Evolutionary conservation across 805 yeast genomes (phyloP), one percentile per base, ranked within the genome.

Genomic region (Monosporozyma servazzii): DNA sequence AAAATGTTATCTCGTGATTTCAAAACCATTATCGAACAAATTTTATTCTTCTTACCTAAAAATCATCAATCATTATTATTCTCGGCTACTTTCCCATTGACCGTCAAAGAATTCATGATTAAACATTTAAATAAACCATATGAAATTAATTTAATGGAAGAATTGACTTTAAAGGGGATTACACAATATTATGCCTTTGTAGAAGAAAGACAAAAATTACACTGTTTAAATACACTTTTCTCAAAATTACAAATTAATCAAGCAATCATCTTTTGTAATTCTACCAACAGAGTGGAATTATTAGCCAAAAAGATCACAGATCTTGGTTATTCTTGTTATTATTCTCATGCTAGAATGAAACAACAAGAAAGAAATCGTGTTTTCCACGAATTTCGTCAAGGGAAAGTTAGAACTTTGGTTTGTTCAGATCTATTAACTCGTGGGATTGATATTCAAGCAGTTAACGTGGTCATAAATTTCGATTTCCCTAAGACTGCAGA

Each of bases 371-470:
- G 99, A 78, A 93, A 93, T 74, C 88, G 89, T 67, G 99, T 93
- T 6, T 93, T 93, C 81, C 99, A 93, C 68, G 98, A 93, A 71
- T 93, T 93, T 71, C 86, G 99, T 77, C 96, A 88, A 68, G 99
- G 99, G 48, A 89, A 88, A 69, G 96, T 93, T 65, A 85, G 99
- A 74, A 93, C 93, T 66, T 77, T 93, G 64, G 99, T 93, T 41
- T 93, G 99, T 73, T 87, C 98, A 0, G 99, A 93, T 73, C 76
- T 93, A 56, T 79, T 93, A 57, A 91, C 98, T 30, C 86, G 98
- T 77, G 98, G 99, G 79, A 93, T 93, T 63, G 99, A 93, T 77
- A 91, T 93, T 62, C 98, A 93, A 72, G 98, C 98, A 6, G 99
- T 93, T 57, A 93, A 93, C 66, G 98, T 93, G 46, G 99, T 93